These are phyloP conservation scores for Chamaecyparis obtusa DNA, from an alignment of 75 land plant species.

Conservation along the genomic window DNA sequence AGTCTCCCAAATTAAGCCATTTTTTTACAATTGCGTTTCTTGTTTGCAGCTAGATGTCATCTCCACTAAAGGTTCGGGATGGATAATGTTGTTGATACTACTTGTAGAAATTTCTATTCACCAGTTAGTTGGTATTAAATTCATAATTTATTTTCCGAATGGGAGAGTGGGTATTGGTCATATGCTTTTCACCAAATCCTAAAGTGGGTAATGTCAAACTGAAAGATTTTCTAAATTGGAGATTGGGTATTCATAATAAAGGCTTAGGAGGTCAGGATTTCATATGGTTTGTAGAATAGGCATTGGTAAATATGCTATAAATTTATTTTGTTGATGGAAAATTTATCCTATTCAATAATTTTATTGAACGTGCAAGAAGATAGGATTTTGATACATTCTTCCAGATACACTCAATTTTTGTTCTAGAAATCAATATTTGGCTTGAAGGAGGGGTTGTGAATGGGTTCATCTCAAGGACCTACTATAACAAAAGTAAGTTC, in stretches of 20 bases:
- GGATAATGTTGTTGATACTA: background rate
- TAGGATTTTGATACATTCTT: background rate
- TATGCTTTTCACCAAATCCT: background rate
- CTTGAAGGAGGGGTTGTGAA: background rate
- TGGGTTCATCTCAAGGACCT: conserved; percentile 50
- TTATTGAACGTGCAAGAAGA: background rate
- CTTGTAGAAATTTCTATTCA: background rate
- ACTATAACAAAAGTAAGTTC: conserved; percentile 19
- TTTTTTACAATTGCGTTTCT: background rate
- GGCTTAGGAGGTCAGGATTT: no score
- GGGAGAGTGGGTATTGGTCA: background rate
- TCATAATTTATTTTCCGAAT: no score
- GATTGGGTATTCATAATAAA: background rate
- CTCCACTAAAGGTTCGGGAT: background rate
- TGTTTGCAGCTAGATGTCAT: background rate
- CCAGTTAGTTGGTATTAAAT: background rate
- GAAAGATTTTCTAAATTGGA: background rate
- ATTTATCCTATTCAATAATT: background rate
- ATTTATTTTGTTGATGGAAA: background rate
- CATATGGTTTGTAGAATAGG: no score
- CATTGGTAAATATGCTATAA: no score
- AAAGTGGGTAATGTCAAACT: background rate
- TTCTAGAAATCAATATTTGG: background rate
- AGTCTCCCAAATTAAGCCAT: background rate
- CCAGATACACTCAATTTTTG: background rate